These are phyloP conservation scores for Helichrysum umbraculigerum DNA, from an alignment of 129 eudicot species.

Conservation along the genomic window DNA sequence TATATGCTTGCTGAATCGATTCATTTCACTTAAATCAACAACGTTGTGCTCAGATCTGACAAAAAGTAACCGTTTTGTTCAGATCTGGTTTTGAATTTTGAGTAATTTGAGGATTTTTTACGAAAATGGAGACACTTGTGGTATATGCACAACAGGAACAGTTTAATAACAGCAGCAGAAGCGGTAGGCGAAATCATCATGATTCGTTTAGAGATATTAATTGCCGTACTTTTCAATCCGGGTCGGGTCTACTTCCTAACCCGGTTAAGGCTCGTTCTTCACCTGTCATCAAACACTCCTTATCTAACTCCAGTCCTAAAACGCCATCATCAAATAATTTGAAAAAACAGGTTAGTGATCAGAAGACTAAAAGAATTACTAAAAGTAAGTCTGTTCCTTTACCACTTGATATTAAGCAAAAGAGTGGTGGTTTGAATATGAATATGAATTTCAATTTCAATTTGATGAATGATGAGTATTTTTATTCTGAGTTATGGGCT, in stretches of 20 bases:
- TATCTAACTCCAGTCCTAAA: conserved; percentile 18
- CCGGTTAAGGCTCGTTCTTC: conserved; percentile 29
- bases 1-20: conserved; percentile 51
- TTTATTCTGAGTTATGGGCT: conserved; percentile 89
- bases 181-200: conserved; percentile 29
- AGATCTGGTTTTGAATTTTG: conserved; percentile 23
- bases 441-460: neutral
- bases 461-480: conserved; percentile 30
- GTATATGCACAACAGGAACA: conserved; percentile 65
- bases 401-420: conserved; percentile 39
- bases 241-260: conserved; percentile 63
- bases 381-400: conserved; percentile 49
- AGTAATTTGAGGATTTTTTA: conserved; percentile 9
- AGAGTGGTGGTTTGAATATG: neutral
- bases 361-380: conserved; percentile 23
- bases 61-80: conserved; percentile 19
- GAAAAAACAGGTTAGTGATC: conserved; percentile 36
- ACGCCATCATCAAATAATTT: conserved; percentile 27
- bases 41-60: conserved; percentile 64
- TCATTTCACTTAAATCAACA: conserved; percentile 41
- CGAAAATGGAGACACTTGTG: conserved; percentile 70
- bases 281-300: conserved; percentile 25
- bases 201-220: conserved; percentile 48
- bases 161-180: conserved; percentile 41
- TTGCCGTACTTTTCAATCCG: conserved; percentile 76